A percentile compares a stretch with the other conserved stretches of the same genome.
Evolutionary conservation across 768 basidiomycete species (phyloP).

Genomic region (Termitomyces sp.): DNA sequence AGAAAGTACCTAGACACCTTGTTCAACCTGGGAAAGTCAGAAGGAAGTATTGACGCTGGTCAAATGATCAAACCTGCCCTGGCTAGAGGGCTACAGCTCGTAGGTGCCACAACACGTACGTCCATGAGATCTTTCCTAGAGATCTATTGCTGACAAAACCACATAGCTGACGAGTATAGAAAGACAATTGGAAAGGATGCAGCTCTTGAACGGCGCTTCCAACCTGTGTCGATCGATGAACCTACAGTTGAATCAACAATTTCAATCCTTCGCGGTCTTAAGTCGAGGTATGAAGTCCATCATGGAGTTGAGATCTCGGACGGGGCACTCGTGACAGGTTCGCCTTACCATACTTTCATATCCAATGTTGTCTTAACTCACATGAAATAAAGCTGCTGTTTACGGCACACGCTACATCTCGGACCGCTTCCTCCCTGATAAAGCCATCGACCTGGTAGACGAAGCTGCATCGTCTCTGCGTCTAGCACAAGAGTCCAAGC

Average conservation of each 20-base stretch:
- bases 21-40: constrained; percentile 87
- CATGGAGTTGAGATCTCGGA: constrained; percentile 93
- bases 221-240: constrained; percentile 86
- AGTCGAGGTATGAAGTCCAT: constrained; percentile 84
- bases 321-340: constrained; percentile 80
- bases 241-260: constrained; percentile 83
- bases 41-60: constrained; percentile 89
- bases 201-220: constrained; percentile 88
- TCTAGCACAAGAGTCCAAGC: constrained; percentile 86
- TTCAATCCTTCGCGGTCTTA: constrained; percentile 84
- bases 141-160: background rate
- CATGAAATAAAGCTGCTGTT: constrained; percentile 57
- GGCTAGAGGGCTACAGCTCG: constrained; percentile 81
- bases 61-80: constrained; percentile 93
- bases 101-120: constrained; percentile 88
- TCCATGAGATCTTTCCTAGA: constrained; percentile 5
- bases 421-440: constrained; percentile 86
- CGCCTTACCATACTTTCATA: constrained; percentile 10
- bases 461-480: constrained; percentile 88
- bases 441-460: constrained; percentile 89
- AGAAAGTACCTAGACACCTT: constrained; percentile 49
- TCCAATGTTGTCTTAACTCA: background rate
- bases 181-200: constrained; percentile 92
- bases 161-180: constrained; percentile 82
- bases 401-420: constrained; percentile 85